Base-by-base conservation (phyloP, 345 rosid species). In the Brassica rapa region DNA sequence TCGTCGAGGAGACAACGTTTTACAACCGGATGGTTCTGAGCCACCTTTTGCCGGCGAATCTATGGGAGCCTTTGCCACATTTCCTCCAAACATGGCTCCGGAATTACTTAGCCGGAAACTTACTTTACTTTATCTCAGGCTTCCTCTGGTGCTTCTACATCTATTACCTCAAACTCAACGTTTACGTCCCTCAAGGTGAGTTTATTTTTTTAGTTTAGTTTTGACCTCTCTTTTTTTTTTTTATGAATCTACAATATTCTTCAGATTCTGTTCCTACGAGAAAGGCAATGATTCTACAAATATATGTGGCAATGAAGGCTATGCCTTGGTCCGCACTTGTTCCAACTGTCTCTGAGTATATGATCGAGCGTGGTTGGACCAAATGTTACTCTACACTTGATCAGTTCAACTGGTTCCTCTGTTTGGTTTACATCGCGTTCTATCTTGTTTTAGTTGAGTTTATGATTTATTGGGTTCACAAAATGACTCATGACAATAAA, bases 291-390 rank as follows among this genome's bases (percentile, higher is more conserved):
- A 73, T 88, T 46, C 59, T 89, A 82, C 98, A 94, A 76, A 91
- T 94, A 66, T 88, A 81, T 81, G 96, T 92, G 65, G 85, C 94
- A 6, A 88, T 92, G 98, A 89, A 94, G 80, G 92, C 92, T 9
- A 86, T 90, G 89, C 99, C 97, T 3, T 88, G 89, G 88, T 93
- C 90, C 82, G 72, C 81, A 73, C 86, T 82, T 80, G 91, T 95
- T 77, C 98, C 99, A 37, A 56, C 92, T 9, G 25, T 89, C 76
- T 90, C 96, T 0, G 97, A 95, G 73, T 85, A 86, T 82, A 86
- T 95, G 90, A 61, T 93, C 61, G 97, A 95, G 82, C 83, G 71
- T 77, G 97, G 97, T 59, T 95, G 93, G 95, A 93, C 99, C 12
- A 88, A 75, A 77, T 93, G 98, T 80, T 90, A 37, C 49, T 75